Evolutionary conservation across 306 rosid species (phyloP), one percentile per base, ranked within the genome.

Genomic region (Vachellia pachyceras): DNA sequence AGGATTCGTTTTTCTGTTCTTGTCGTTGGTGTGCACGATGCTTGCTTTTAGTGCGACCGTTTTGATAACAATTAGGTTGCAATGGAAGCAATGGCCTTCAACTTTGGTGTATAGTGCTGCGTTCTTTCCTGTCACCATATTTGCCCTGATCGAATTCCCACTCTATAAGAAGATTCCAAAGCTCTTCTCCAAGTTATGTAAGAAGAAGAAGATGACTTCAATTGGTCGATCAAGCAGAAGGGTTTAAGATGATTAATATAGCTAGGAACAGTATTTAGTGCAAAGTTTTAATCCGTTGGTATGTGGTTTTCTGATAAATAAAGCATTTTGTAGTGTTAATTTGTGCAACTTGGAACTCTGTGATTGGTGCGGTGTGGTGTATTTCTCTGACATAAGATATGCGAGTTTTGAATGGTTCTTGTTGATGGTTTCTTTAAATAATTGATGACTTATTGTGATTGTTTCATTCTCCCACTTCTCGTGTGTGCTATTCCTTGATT

Each of bases 31-130:
- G 1, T 41, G 75, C 4, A 85, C 87, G 8, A 80, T 81, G 86
- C 49, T 88, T 0, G 77, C 91, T 1, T 88, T 85, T 9, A 67
- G 69, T 5, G 85, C 89, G 5, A 80, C 87, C 0, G 5, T 88
- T 46, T 55, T 85, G 75, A 76, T n/a, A n/a, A n/a, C n/a, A n/a
- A 36, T 76, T 13, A 61, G 12, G 3, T 33, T 68, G 14, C 47
- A 50, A 5, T 5, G n/a, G 71, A 72, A 66, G 22, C 15, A 72
- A 1, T 69, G 80, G 83, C 6, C 44, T 41, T 41, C 44, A 9
- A 41, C 44, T 41, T 41, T 41, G 44, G 44, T 41, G 44, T 41
- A 41, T 41, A 7, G 44, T 41, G 44, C 12, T 42, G 45, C 12
- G 45, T 11, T 42, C 78, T 1, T 68, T 15, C 85, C 3, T 52